These are phyloP conservation scores for Tetracladium setigerum DNA, from an alignment of 495 filamentous ascomycete genomes.

Conservation along the genomic window DNA sequence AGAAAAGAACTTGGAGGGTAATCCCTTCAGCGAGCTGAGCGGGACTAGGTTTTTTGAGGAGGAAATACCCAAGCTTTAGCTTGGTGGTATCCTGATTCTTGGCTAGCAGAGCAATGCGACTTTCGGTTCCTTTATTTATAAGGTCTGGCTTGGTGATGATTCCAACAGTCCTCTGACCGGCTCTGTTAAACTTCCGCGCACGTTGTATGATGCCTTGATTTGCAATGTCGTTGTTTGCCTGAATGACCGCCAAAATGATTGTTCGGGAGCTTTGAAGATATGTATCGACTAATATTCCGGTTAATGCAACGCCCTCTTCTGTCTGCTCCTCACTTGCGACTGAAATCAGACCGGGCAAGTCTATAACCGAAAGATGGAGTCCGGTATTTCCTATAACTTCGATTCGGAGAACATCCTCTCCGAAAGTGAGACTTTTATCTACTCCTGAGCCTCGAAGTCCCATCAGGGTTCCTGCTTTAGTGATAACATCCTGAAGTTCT, in stretches of 20 bases:
- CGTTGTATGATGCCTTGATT: conserved; percentile 35
- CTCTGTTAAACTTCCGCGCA: conserved; percentile 28
- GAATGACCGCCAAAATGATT: conserved; percentile 32
- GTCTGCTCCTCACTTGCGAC: conserved; percentile 19
- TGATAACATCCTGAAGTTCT: conserved; percentile 16
- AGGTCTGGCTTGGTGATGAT: conserved; percentile 51
- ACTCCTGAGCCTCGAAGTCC: conserved; percentile 11
- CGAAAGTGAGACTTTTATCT: not conserved
- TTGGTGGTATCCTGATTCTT: conserved; percentile 35
- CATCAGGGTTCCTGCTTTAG: conserved; percentile 15
- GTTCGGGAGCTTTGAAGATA: conserved; percentile 29
- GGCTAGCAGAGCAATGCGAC: conserved; percentile 25
- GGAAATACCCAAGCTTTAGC: conserved; percentile 38
- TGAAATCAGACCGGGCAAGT: conserved; percentile 21
- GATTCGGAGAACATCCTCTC: conserved; percentile 1
- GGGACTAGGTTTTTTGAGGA: conserved; percentile 33
- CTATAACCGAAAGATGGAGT: conserved; percentile 8
- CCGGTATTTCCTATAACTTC: conserved; percentile 2
- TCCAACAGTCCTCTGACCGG: conserved; percentile 36
- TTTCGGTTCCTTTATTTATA: conserved; percentile 27
- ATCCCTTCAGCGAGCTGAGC: not conserved
- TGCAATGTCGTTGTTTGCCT: conserved; percentile 36
- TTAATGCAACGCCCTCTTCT: conserved; percentile 25
- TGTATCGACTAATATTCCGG: conserved; percentile 22
- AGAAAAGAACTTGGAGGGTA: too few relatives aligned